These are phyloP conservation scores for Chlamydomonas eustigma DNA, from an alignment of 139 green algal species.

Conservation along the genomic window DNA sequence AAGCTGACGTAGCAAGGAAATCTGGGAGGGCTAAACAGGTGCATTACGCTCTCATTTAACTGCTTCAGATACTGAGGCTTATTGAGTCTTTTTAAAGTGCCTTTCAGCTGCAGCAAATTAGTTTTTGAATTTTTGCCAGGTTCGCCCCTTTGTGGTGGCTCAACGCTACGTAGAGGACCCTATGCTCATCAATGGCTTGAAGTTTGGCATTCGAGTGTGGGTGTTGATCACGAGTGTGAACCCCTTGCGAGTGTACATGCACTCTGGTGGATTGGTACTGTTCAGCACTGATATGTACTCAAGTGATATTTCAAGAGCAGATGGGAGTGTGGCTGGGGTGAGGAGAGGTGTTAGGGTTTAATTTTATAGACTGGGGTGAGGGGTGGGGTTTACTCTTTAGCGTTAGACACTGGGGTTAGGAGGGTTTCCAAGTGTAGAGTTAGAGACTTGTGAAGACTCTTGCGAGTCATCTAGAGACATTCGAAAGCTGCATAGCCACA, in stretches of 20 bases:
- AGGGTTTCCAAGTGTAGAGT: neutral
- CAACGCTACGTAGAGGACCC: slow-evolving; percentile 51
- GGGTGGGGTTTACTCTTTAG: neutral
- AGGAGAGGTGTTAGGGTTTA: neutral
- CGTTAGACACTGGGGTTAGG: neutral
- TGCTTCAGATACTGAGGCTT: neutral
- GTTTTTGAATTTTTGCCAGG: slow-evolving; percentile 8
- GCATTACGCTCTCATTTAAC: no score
- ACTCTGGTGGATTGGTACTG: slow-evolving; percentile 43
- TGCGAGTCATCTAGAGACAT: no score
- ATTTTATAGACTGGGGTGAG: neutral
- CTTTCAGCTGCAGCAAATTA: no score
- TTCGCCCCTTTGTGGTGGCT: slow-evolving; percentile 34
- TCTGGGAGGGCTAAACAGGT: neutral
- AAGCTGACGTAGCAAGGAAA: slow-evolving; percentile 9
- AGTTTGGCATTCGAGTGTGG: slow-evolving; percentile 60
- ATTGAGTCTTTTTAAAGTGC: no score
- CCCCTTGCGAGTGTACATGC: slow-evolving; percentile 48
- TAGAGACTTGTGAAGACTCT: neutral
- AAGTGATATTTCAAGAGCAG: neutral
- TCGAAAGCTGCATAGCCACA: no score
- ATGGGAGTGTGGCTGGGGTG: neutral
- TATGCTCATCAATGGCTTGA: slow-evolving; percentile 45
- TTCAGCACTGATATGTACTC: slow-evolving; percentile 15
- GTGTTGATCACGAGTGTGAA: slow-evolving; percentile 34